Percentiles rank a stretch among this genome's conserved stretches.
These are phyloP conservation scores for Daldinia decipiens DNA, from an alignment of 495 filamentous ascomycete species.

Conservation along the genomic window DNA sequence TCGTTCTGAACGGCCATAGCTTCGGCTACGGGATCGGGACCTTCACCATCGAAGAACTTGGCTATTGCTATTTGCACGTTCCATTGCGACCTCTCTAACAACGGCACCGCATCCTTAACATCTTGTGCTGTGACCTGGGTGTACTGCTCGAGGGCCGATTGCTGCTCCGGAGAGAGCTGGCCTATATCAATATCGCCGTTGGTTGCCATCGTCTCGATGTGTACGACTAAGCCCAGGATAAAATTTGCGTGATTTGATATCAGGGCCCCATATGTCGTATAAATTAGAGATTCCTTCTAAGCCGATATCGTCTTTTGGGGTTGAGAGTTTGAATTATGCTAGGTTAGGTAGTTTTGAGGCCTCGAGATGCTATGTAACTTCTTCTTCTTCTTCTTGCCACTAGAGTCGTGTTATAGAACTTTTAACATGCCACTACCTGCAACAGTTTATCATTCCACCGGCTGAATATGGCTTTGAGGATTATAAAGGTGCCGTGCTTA, in stretches of 20 bases:
- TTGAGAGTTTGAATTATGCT: background rate
- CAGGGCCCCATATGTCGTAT: constrained; percentile 24
- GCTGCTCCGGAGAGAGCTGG: constrained; percentile 78
- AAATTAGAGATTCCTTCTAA: background rate
- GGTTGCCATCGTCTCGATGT: constrained; percentile 47
- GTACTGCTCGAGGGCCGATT: constrained; percentile 84
- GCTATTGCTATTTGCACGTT: constrained; percentile 96
- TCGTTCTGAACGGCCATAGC: constrained; percentile 69
- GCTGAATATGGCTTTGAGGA: background rate
- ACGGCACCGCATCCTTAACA: constrained; percentile 75
- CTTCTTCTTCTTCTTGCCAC: background rate
- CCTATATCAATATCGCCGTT: constrained; percentile 66
- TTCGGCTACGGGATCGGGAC: constrained; percentile 81
- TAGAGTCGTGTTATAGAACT: background rate
- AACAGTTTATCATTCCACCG: background rate
- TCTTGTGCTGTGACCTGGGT: constrained; percentile 88
- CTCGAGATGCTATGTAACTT: background rate
- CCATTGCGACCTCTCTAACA: constrained; percentile 90
- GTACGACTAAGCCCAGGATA: constrained; percentile 6
- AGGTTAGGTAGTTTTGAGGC: background rate
- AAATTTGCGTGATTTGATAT: constrained; percentile 1
- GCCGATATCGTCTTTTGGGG: background rate
- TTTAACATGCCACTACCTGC: background rate
- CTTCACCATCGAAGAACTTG: constrained; percentile 97
- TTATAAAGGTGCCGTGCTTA: constrained; percentile 31